Percentiles rank a stretch among this genome's conserved stretches.
Evolutionary conservation across 1,284 basidiomycete genomes (phyloP).

Genomic region (Golubevia sp.): DNA sequence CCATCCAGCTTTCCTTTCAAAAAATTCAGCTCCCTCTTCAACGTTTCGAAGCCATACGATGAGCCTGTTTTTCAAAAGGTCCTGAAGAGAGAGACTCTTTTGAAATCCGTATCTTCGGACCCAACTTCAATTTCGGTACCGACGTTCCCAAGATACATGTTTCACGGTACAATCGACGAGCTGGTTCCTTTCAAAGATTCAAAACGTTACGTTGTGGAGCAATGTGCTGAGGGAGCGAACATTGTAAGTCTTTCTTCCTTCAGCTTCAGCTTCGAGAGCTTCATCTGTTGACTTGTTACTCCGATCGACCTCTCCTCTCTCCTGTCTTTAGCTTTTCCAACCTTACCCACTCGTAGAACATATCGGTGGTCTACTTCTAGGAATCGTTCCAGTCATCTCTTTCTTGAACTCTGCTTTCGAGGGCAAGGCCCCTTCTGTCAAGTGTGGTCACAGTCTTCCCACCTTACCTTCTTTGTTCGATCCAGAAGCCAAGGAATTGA

Average conservation of each 20-base stretch:
- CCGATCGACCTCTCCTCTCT: too few species aligned
- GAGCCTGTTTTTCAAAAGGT: conserved; percentile 15
- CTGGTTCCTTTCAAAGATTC: conserved; percentile 35
- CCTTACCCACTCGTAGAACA: conserved; percentile 25
- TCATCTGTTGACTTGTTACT: too few species aligned
- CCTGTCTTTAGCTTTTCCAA: not conserved
- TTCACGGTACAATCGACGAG: conserved; percentile 43
- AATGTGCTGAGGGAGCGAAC: conserved; percentile 45
- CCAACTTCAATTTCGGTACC: conserved; percentile 15
- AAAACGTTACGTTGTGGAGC: conserved; percentile 29
- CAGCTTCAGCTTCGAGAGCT: too few species aligned
- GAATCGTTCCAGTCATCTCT: conserved; percentile 16
- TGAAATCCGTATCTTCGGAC: conserved; percentile 17
- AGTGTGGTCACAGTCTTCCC: conserved; percentile 16
- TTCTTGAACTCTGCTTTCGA: conserved; percentile 24
- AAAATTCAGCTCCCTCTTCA: conserved; percentile 25
- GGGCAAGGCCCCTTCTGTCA: conserved; percentile 17
- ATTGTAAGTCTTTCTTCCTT: too few species aligned
- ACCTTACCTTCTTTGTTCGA: too few species aligned
- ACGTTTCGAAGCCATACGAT: conserved; percentile 24
- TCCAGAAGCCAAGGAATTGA: too few species aligned
- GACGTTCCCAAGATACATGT: conserved; percentile 40
- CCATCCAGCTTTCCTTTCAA: too few species aligned
- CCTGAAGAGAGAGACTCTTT: conserved; percentile 23
- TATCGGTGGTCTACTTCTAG: conserved; percentile 19